A percentile compares a stretch with the other conserved stretches of the same genome.
These are phyloP conservation scores for Aureobasidium sp. DNA, from an alignment of 2,329 filamentous ascomycete species.

Conservation along the genomic window DNA sequence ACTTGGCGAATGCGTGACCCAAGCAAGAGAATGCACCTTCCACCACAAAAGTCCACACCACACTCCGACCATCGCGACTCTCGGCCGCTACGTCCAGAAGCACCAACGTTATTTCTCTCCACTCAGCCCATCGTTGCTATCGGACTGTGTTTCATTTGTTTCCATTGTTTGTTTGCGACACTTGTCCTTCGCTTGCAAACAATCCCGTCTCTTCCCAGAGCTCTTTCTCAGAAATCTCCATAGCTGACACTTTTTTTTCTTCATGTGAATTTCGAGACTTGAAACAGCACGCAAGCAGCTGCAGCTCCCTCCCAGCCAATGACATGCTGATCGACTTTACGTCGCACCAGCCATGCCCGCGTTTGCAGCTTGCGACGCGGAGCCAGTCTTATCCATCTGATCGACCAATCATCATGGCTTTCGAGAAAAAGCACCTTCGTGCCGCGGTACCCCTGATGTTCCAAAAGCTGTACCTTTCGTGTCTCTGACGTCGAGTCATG, in stretches of 20 bases:
- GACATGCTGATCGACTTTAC: slow-evolving; percentile 13
- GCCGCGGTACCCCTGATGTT: slow-evolving; percentile 10
- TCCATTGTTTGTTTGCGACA: slow-evolving; percentile 9
- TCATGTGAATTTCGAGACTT: not conserved
- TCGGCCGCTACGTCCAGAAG: slow-evolving; percentile 9
- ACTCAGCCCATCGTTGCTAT: slow-evolving; percentile 10
- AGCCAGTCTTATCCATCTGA: not conserved
- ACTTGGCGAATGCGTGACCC: slow-evolving; percentile 12
- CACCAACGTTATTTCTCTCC: slow-evolving; percentile 13
- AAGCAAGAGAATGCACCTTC: not conserved
- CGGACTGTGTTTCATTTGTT: slow-evolving; percentile 7
- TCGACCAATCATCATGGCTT: slow-evolving; percentile 4
- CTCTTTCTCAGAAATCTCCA: not conserved
- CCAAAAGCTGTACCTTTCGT: slow-evolving; percentile 1
- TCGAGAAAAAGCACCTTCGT: slow-evolving; percentile 13
- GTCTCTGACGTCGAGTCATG: slow-evolving; percentile 15
- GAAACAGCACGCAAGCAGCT: slow-evolving; percentile 9
- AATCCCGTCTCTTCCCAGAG: not conserved
- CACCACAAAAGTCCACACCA: not conserved
- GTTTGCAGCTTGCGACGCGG: not conserved
- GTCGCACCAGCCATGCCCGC: slow-evolving; percentile 12
- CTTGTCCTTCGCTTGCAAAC: not conserved
- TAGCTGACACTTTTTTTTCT: not conserved
- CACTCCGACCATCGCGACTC: not conserved
- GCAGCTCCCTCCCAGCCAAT: slow-evolving; percentile 5